Evolutionary conservation across 345 rosid species (phyloP).

Genomic region (Populus alba): DNA sequence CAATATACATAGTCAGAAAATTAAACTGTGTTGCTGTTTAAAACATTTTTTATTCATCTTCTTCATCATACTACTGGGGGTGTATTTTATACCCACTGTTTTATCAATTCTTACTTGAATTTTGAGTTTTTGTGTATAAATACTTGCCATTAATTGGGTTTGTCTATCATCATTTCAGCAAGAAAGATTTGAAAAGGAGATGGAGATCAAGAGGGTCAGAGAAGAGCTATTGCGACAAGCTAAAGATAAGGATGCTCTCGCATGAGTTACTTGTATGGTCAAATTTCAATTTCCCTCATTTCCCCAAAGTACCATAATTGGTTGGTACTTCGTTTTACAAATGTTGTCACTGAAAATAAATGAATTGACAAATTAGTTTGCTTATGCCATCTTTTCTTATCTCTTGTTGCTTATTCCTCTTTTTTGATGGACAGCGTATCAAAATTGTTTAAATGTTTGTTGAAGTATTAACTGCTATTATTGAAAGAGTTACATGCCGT

Average conservation of each 20-base stretch:
- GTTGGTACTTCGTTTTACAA: neutral
- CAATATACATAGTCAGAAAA: neutral
- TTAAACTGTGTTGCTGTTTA: neutral
- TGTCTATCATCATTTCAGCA: slow-evolving; percentile 29
- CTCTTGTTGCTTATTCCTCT: neutral
- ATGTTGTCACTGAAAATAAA: neutral
- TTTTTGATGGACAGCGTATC: neutral
- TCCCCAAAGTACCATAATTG: neutral
- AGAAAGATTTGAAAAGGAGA: slow-evolving; percentile 61
- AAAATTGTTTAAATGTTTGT: neutral
- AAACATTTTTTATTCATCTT: neutral
- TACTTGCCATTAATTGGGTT: neutral
- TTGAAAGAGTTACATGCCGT: neutral
- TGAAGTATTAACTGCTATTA: neutral
- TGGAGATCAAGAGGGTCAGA: slow-evolving; percentile 52
- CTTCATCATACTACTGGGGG: neutral
- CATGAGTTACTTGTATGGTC: slow-evolving; percentile 18
- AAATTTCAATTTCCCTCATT: neutral
- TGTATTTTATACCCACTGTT: neutral
- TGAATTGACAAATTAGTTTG: slow-evolving; percentile 6
- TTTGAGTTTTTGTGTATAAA: neutral
- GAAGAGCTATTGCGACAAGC: slow-evolving; percentile 50
- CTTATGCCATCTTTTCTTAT: neutral
- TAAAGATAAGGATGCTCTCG: slow-evolving; percentile 45
- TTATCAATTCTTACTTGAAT: neutral